Conservation (phyloP, 169 alveolate species). For the Toxoplasma gondii region DNA sequence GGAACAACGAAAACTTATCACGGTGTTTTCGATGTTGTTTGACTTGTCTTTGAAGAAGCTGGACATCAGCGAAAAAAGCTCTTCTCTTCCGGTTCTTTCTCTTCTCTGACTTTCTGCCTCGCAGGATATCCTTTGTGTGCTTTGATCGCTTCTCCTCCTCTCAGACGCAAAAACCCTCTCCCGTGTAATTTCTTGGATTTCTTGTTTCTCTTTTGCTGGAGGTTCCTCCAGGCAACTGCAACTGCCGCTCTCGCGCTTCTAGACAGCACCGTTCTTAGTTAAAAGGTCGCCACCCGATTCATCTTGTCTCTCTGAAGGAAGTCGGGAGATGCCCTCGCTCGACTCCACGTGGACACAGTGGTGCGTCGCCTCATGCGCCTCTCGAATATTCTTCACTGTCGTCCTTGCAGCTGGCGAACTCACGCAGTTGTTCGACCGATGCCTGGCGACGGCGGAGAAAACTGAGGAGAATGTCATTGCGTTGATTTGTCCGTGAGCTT, state of each 20-base stretch:
- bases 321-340: not conserved
- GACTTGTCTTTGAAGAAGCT: no score
- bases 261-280: not conserved
- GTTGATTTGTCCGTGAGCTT: slow-evolving; percentile 1
- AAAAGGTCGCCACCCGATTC: not conserved
- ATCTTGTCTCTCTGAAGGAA: not conserved
- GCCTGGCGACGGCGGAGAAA: not conserved
- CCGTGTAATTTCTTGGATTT: no score
- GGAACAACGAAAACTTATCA: no score
- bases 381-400: not conserved
- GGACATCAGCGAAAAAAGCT: no score
- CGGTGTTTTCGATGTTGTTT: no score
- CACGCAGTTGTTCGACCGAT: not conserved
- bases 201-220: no score
- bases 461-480: not conserved
- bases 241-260: not conserved
- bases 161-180: no score
- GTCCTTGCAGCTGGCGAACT: not conserved
- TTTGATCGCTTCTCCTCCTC: no score
- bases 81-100: no score
- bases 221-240: no score
- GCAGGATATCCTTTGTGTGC: no score
- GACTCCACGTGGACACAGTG: not conserved
- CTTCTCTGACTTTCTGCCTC: no score
- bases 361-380: not conserved